phyloP scores from a whole-genome alignment of 2,329 filamentous ascomycete species.

The Cladophialophora carrionii region DNA sequence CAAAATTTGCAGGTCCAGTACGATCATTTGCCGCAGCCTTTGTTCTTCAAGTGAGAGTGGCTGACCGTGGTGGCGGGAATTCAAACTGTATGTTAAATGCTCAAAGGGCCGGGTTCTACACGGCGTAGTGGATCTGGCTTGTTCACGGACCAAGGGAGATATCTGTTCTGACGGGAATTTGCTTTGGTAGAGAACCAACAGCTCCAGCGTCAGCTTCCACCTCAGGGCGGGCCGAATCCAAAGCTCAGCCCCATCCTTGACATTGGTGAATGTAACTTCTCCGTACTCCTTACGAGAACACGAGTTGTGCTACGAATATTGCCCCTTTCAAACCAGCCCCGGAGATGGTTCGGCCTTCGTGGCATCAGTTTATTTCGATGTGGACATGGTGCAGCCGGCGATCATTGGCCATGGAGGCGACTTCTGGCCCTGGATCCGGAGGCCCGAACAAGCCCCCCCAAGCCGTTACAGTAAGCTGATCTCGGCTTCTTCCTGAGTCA shows the following conservation, averaged over 20 bases:
- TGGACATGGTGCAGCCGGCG: neutral
- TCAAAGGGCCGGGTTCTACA: too few relatives aligned
- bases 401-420: neutral
- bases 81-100: neutral
- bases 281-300: neutral
- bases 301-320: neutral
- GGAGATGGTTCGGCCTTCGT: constrained; percentile 2
- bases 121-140: neutral
- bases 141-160: neutral
- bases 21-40: constrained; percentile 25
- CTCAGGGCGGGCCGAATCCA: neutral
- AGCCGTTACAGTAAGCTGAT: neutral
- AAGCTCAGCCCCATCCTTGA: neutral
- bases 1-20: neutral
- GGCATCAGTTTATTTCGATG: neutral
- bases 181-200: too few relatives aligned
- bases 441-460: neutral
- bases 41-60: constrained; percentile 26
- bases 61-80: neutral
- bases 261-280: neutral
- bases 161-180: neutral
- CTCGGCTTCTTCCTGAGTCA: neutral
- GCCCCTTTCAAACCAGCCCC: neutral
- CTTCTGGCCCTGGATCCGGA: neutral
- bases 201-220: neutral